Evolutionary conservation across 108 stramenopile species (phyloP), one percentile per base, ranked within the genome.

Genomic region (Skeletonema potamos): DNA sequence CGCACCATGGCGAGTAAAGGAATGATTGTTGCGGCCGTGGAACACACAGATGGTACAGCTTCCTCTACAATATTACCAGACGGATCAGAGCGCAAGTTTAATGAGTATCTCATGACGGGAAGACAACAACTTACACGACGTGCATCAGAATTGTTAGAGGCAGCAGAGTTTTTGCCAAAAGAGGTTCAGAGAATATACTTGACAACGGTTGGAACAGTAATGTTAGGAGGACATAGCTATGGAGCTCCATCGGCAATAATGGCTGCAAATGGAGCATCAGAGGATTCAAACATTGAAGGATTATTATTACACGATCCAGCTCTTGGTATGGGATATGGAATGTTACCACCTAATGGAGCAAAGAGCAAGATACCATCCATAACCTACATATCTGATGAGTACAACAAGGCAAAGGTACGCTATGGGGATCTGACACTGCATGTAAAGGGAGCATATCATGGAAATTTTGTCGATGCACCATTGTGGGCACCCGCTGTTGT

Each of bases 401-500:
- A 70, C 61, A 48, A 56, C 15, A 13, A 24, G 22, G 58, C 68
- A 6, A 62, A 62, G 10, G 74, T 74, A 13, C 39, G 74, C 2
- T 76, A 70, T 32, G 69, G 74, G 27, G 69, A 69, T 27, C 13
- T 46, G 22, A 74, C 73, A 2, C 10, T 74, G 26, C 73, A 68
- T 39, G 66, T 36, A 3, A 5, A 11, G 4, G 73, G 73, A 5
- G 51, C 51, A 0, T 60, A 57, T 34, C 73, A 74, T 26, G 66
- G 66, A 1, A 74, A 74, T 27, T 74, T 74, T 29, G 66, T 74
- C n/a, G 73, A 74, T 41, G 73, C 66, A 15, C 66, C 73, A 67
- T 20, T 68, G 0, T 74, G 73, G 73, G 73, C 57, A 20, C 73
- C 73, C 8, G 13, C 66, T 10, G 0, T 57, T n/a, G 66, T 68